A percentile compares a stretch with the other conserved stretches of the same genome.
These are phyloP conservation scores for Collybia sp. DNA, from an alignment of 768 basidiomycete genomes.

Conservation along the genomic window DNA sequence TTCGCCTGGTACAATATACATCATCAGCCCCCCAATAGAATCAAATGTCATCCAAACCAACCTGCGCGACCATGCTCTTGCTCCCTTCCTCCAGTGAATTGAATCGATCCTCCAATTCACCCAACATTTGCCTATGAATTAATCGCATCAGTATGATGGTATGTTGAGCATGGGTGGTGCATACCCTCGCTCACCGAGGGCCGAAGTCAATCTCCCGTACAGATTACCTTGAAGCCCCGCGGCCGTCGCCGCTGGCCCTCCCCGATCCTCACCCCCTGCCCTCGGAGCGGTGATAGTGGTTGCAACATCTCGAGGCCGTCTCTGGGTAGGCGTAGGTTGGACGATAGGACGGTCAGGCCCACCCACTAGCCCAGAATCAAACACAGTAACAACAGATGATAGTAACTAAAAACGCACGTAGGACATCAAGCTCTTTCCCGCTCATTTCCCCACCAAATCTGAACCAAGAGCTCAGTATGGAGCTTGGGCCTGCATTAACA, in stretches of 20 bases:
- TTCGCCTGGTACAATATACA: constrained; percentile 43
- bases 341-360: constrained; percentile 55
- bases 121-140: constrained; percentile 50
- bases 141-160: too few relatives aligned
- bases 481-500: constrained; percentile 52
- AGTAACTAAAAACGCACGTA: constrained; percentile 36
- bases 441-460: constrained; percentile 43
- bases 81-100: constrained; percentile 64
- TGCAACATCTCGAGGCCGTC: constrained; percentile 7
- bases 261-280: constrained; percentile 11
- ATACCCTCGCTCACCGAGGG: constrained; percentile 62
- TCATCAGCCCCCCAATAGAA: not conserved
- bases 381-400: not conserved
- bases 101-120: constrained; percentile 57
- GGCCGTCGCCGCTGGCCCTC: constrained; percentile 23
- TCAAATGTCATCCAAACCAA: constrained; percentile 15
- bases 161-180: constrained; percentile 9
- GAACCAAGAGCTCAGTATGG: constrained; percentile 54
- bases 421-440: constrained; percentile 55
- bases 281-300: constrained; percentile 14
- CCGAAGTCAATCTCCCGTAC: constrained; percentile 45
- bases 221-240: constrained; percentile 32
- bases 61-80: constrained; percentile 61
- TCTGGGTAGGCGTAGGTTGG: constrained; percentile 2
- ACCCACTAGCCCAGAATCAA: constrained; percentile 41